Percentiles rank a stretch among this genome's conserved stretches.
phyloP scores from a whole-genome alignment of 179 eudicot genomes.

The Vitellaria paradoxa region DNA sequence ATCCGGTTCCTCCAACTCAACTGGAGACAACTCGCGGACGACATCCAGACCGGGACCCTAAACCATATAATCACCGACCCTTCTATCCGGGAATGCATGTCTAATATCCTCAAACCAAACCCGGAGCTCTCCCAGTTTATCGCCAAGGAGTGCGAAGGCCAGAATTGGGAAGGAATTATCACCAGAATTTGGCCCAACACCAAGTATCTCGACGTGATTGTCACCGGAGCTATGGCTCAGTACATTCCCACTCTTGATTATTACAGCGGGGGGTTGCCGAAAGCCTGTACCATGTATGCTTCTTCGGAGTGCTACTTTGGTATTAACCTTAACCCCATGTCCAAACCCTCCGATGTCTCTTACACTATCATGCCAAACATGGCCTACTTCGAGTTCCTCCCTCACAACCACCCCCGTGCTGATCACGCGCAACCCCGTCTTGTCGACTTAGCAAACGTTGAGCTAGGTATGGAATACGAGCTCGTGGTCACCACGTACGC shows the following conservation, averaged over 20 bases:
- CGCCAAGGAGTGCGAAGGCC: conserved; percentile 40
- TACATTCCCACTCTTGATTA: conserved; percentile 76
- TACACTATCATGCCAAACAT: conserved; percentile 83
- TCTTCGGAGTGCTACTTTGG: conserved; percentile 87
- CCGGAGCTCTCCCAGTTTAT: conserved; percentile 50
- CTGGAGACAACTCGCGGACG: conserved; percentile 48
- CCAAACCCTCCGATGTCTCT: conserved; percentile 62
- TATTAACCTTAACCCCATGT: conserved; percentile 63
- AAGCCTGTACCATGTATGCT: conserved; percentile 72
- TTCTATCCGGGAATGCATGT: conserved; percentile 37
- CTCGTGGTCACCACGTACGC: conserved; percentile 72
- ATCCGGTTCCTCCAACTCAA: conserved; percentile 67
- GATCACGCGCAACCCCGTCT: conserved; percentile 39
- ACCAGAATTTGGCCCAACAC: conserved; percentile 76
- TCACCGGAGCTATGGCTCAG: conserved; percentile 91
- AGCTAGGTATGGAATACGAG: conserved; percentile 79
- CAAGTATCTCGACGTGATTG: conserved; percentile 76
- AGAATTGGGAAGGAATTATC: conserved; percentile 72
- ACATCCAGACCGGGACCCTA: conserved; percentile 46
- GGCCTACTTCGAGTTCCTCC: conserved; percentile 83
- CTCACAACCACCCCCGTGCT: conserved; percentile 33
- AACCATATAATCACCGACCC: conserved; percentile 47
- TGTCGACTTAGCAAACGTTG: conserved; percentile 65
- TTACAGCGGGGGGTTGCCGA: conserved; percentile 71
- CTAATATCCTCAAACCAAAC: conserved; percentile 43